phyloP scores from a whole-genome alignment of 169 alveolate genomes.

The Condylostoma magnum region DNA sequence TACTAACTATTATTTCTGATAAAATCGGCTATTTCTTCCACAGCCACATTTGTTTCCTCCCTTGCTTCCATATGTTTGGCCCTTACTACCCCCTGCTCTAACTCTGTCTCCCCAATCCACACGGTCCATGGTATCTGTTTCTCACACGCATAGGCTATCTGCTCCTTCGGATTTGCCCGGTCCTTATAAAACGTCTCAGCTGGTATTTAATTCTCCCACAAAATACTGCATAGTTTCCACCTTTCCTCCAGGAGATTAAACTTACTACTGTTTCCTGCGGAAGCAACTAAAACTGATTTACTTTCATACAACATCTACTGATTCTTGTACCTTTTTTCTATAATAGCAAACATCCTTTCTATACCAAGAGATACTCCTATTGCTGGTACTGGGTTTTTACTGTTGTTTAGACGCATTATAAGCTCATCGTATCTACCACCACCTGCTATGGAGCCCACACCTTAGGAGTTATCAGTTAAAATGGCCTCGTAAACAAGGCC shows the following conservation, averaged over 20 bases:
- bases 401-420: constrained; percentile 85
- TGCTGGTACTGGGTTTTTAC: constrained; percentile 90
- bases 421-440: constrained; percentile 97
- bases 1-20: not conserved
- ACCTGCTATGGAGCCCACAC: constrained; percentile 96
- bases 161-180: constrained; percentile 48
- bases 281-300: constrained; percentile 47
- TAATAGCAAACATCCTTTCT: constrained; percentile 90
- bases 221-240: constrained; percentile 36
- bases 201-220: constrained; percentile 58
- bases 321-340: constrained; percentile 62
- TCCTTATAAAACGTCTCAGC: constrained; percentile 61
- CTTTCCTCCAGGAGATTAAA: constrained; percentile 48
- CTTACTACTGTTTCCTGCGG: constrained; percentile 45
- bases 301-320: not conserved
- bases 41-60: not conserved
- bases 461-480: constrained; percentile 63
- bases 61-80: constrained; percentile 34
- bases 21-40: constrained; percentile 1
- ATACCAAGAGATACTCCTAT: constrained; percentile 96
- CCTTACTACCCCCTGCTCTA: constrained; percentile 49
- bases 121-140: constrained; percentile 53
- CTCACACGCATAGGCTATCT: constrained; percentile 46
- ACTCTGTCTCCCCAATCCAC: constrained; percentile 67
- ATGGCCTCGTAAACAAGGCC: constrained; percentile 96